Percentiles rank a stretch among this genome's conserved stretches.
phyloP scores from a whole-genome alignment of 192 early-diverging fungal genomes.

The Gamsiella multidivaricata region DNA sequence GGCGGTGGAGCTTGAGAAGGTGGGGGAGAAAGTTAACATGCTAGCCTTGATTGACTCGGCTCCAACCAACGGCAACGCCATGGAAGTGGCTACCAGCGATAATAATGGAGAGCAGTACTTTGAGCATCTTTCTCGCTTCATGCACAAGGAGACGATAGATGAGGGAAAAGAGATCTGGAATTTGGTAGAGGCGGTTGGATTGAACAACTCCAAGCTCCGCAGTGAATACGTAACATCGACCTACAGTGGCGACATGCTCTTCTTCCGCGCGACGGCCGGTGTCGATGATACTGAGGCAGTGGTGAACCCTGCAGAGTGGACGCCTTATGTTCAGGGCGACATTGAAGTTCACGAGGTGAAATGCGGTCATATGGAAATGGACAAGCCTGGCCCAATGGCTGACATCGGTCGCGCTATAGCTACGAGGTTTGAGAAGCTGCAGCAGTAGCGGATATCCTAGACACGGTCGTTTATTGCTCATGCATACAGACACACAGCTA shows the following conservation, averaged over 20 bases:
- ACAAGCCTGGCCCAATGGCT: not conserved
- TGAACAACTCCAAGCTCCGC: not conserved
- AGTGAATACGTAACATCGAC: not conserved
- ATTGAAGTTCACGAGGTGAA: not conserved
- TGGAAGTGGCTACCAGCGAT: no score
- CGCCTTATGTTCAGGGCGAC: not conserved
- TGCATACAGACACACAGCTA: no score
- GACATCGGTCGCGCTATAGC: not conserved
- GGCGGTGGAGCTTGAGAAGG: slow-evolving; percentile 6
- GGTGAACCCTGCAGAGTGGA: not conserved
- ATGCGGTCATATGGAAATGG: not conserved
- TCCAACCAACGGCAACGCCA: no score
- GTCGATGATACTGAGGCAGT: no score
- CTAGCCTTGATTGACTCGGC: slow-evolving; percentile 17
- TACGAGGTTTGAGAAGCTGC: not conserved
- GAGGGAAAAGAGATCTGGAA: not conserved
- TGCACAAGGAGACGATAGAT: not conserved
- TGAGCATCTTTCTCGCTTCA: not conserved
- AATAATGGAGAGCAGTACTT: no score
- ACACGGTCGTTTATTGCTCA: no score
- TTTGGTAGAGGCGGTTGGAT: not conserved
- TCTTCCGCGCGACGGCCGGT: not conserved
- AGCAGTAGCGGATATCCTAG: no score
- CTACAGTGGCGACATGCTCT: not conserved
- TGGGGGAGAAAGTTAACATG: slow-evolving; percentile 1